Base-by-base conservation (phyloP, 257 asterid genomes). In the Primulina huaijiensis region DNA sequence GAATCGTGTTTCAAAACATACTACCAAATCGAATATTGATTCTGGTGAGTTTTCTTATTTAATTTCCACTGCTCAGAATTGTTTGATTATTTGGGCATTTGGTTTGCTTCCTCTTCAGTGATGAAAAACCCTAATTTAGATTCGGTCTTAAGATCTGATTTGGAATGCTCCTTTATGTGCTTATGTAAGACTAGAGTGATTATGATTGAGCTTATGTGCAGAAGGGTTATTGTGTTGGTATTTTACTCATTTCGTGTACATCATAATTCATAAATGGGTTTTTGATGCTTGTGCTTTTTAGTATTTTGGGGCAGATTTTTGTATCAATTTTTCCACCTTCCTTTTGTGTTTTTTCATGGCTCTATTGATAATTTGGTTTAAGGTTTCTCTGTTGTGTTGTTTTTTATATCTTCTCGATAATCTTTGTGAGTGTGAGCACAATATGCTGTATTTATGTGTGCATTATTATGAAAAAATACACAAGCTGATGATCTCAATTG, bases 41-140 rank as follows among this genome's bases (percentile, higher is more conserved):
- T 62, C 78, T 7, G 88, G 90, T 86, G 71, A 81, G 77, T 73
- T 69, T 72, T 33, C 20, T 57, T 58, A 29, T 65, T 19, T n/a
- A 4, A 20, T 3, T 37, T 11, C 19, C 25, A n/a, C 29, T 12
- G 7, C 5, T 67, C 73, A 34, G 8, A 62, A 43, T 59, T 67
- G 7, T 4, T 61, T 25, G 17, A 60, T 20, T 30, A 7, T 60
- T 10, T 8, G 20, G 38, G 34, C 40, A 65, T 63, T 57, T 40
- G 20, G 62, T 33, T 60, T 67, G 17, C 27, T 62, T 52, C 61
- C 72, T 56, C 21, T 62, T 63, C 16, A 62, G 29, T 77, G 56
- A 56, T 76, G 81, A 37, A 75, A 70, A 79, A 74, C 84, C 84
- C 82, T 79, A 82, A 78, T 31, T 70, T 20, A 27, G 72, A 57